Percentiles rank a stretch among this genome's conserved stretches.
phyloP scores from a whole-genome alignment of 331 rosid genomes.

The Pyrus hybrid region DNA sequence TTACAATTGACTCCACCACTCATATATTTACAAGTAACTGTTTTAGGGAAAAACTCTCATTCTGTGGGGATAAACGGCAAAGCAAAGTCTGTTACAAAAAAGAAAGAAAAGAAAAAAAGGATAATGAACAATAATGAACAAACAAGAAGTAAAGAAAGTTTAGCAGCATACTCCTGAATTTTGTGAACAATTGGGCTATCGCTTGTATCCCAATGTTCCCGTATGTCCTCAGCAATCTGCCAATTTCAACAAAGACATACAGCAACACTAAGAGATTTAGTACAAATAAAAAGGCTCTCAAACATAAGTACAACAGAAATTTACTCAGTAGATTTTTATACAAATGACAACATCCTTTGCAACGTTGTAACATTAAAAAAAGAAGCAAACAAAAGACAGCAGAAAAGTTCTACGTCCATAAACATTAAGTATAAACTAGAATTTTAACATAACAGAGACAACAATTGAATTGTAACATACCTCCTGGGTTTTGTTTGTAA shows the following conservation, averaged over 20 bases:
- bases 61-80: neutral
- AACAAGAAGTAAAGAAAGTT: neutral
- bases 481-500: conserved; percentile 72
- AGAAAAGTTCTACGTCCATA: neutral
- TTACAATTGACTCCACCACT: neutral
- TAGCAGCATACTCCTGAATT: conserved; percentile 73
- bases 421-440: neutral
- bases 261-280: neutral
- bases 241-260: conserved; percentile 22
- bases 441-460: conserved; percentile 3
- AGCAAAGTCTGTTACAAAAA: neutral
- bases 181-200: conserved; percentile 72
- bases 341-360: neutral
- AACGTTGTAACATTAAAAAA: neutral
- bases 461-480: conserved; percentile 32
- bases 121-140: neutral
- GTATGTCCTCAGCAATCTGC: conserved; percentile 81
- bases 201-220: conserved; percentile 73
- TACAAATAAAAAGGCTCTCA: neutral
- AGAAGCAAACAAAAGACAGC: neutral
- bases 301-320: neutral
- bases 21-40: neutral
- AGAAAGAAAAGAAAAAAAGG: neutral
- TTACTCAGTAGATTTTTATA: neutral
- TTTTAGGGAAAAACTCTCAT: neutral